These are phyloP conservation scores for Arabidopsis suecica DNA, from an alignment of 345 rosid species.

Conservation along the genomic window DNA sequence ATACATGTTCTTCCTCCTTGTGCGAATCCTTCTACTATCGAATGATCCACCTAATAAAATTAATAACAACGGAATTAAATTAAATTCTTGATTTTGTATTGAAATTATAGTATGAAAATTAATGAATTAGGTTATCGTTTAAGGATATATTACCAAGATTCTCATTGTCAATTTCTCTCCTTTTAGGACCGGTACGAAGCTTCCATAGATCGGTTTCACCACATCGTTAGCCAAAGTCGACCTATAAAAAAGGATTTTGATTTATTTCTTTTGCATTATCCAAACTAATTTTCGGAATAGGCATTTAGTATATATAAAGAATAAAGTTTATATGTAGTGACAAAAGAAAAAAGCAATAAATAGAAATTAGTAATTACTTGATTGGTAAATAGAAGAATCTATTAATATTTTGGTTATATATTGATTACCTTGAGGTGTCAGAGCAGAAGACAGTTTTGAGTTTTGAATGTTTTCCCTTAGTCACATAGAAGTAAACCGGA, in stretches of 20 bases:
- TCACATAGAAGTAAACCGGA: slow-evolving; percentile 68
- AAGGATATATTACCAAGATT: slow-evolving; percentile 58
- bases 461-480: slow-evolving; percentile 46
- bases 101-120: neutral
- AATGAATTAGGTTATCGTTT: neutral
- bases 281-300: neutral
- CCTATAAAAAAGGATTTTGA: slow-evolving; percentile 42
- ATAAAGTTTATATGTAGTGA: too few species aligned
- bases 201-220: slow-evolving; percentile 58
- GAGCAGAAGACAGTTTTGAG: slow-evolving; percentile 65
- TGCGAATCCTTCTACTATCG: slow-evolving; percentile 77
- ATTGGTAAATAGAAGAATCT: neutral
- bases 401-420: neutral
- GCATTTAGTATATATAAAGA: too few species aligned
- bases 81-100: neutral
- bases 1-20: slow-evolving; percentile 80
- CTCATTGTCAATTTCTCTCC: slow-evolving; percentile 76
- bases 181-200: slow-evolving; percentile 66
- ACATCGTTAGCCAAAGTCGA: slow-evolving; percentile 77
- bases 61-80: neutral
- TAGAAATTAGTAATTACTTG: neutral
- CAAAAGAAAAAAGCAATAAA: neutral
- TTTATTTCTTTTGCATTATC: neutral
- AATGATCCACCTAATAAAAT: slow-evolving; percentile 68
- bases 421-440: slow-evolving; percentile 73